These are phyloP conservation scores for Cryoendolithus antarcticus DNA, from an alignment of 2,329 filamentous ascomycete species.

Conservation along the genomic window DNA sequence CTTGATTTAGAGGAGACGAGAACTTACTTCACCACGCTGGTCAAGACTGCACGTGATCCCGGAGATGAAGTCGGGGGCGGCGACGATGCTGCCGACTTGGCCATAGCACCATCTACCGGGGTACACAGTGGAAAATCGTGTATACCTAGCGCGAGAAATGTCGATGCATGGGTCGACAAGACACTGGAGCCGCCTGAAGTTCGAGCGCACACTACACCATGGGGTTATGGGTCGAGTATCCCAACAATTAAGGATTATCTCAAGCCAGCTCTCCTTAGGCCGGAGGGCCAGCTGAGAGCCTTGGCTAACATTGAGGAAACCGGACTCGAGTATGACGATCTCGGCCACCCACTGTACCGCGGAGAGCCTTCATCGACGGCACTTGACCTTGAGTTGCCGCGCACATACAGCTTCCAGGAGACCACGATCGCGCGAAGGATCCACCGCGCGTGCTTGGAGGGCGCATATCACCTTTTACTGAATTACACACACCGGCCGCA, in stretches of 20 bases:
- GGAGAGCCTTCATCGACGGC: no score
- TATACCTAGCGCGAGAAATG: conserved; percentile 8
- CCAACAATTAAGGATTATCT: no score
- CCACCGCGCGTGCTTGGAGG: conserved; percentile 53
- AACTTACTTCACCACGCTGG: conserved; percentile 5
- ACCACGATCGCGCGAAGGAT: conserved; percentile 58
- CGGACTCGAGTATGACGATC: no score
- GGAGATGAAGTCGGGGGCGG: conserved; percentile 6
- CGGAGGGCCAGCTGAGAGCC: background rate
- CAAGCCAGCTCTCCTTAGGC: background rate
- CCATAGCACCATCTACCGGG: background rate
- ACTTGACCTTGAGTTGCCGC: conserved; percentile 21
- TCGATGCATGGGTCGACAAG: conserved; percentile 16
- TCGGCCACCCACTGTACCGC: no score
- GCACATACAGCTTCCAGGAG: conserved; percentile 51
- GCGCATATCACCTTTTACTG: conserved; percentile 45
- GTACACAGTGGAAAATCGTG: conserved; percentile 1
- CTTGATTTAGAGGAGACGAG: conserved; percentile 12
- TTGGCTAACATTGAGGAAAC: background rate
- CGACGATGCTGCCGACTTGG: background rate
- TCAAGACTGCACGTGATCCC: conserved; percentile 14
- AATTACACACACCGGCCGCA: conserved; percentile 28
- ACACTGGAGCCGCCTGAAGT: background rate
- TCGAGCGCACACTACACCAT: no score
- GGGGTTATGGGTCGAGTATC: no score